Evolutionary conservation across 176 grass and related monocot genomes (phyloP).

Genomic region (Otatea glauca): DNA sequence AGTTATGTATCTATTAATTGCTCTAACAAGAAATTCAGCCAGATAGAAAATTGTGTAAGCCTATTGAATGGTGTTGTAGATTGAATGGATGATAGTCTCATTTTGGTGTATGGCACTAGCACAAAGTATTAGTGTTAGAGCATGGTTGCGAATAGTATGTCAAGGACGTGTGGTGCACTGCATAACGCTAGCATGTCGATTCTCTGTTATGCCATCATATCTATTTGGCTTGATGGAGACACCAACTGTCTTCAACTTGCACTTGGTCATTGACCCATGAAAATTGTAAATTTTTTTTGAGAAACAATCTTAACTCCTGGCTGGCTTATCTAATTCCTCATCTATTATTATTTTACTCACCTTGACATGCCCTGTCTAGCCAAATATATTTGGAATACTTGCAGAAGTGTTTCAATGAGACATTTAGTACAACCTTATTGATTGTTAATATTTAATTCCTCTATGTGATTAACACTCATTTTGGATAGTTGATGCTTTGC

Average conservation of each 20-base stretch:
- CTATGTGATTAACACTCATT: conserved; percentile 1
- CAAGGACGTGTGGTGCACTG: background rate
- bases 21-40: background rate
- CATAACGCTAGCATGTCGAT: background rate
- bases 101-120: too few relatives aligned
- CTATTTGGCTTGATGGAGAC: background rate
- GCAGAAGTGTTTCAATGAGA: background rate
- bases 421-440: background rate
- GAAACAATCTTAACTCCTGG: background rate
- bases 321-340: background rate
- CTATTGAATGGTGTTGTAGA: background rate
- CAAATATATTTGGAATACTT: background rate
- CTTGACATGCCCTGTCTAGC: background rate
- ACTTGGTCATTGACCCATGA: too few relatives aligned
- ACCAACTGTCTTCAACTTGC: background rate
- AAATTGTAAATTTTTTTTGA: too few relatives aligned
- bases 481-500: conserved; percentile 1
- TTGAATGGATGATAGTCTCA: background rate
- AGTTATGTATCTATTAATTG: background rate
- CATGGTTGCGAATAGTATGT: background rate
- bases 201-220: background rate
- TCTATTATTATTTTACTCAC: background rate
- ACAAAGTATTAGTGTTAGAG: background rate
- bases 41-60: background rate
- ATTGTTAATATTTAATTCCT: background rate